phyloP scores from a whole-genome alignment of 345 rosid genomes.

The Adansonia digitata region DNA sequence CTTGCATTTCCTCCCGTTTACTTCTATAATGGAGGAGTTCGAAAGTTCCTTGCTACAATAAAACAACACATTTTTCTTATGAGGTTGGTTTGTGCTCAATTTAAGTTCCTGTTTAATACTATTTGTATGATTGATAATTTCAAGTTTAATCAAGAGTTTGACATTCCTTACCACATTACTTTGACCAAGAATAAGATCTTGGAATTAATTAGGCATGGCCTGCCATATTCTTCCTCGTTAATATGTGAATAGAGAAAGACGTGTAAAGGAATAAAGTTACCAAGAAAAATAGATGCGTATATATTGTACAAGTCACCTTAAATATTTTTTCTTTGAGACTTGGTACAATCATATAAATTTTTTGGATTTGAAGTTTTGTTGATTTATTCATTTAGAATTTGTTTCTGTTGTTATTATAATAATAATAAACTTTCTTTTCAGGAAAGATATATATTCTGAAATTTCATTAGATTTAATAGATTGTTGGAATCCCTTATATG shows the following conservation, averaged over 20 bases:
- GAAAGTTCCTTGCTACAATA: constrained; percentile 75
- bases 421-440: neutral
- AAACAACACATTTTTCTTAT: constrained; percentile 82
- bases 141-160: neutral
- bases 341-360: neutral
- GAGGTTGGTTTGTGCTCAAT: constrained; percentile 48
- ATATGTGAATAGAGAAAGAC: neutral
- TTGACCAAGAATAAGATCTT: neutral
- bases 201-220: neutral
- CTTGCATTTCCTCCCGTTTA: constrained; percentile 88
- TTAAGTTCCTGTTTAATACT: neutral
- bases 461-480: neutral
- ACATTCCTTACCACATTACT: neutral
- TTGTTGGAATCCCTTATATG: neutral
- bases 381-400: neutral
- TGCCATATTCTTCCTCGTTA: neutral
- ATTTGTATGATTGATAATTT: neutral
- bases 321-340: neutral
- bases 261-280: neutral
- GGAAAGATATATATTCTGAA: neutral
- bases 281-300: neutral
- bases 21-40: constrained; percentile 92
- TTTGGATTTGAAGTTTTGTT: neutral
- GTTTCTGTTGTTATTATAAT: neutral
- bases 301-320: neutral